Conservation (phyloP, 1,139 yeast genomes). For the Blastobotrys elegans region DNA sequence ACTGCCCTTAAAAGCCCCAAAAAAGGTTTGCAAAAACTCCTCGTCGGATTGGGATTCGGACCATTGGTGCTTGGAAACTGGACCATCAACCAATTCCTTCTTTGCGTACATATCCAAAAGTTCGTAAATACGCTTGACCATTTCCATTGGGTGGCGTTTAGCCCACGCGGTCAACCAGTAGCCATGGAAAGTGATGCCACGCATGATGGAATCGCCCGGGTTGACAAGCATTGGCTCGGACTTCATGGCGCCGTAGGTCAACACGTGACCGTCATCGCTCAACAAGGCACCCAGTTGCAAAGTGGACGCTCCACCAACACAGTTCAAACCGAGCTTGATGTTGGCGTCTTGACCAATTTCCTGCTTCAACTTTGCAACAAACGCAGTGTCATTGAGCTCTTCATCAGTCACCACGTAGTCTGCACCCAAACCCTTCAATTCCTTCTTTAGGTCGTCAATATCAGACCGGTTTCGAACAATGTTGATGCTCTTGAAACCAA, state of each 20-base stretch:
- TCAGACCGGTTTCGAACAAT: conserved; percentile 84
- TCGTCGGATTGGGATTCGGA: conserved; percentile 41
- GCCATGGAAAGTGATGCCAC: conserved; percentile 78
- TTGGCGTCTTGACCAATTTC: conserved; percentile 47
- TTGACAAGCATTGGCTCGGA: conserved; percentile 88
- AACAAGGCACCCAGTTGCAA: conserved; percentile 79
- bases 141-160: conserved; percentile 57
- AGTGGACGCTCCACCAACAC: conserved; percentile 87
- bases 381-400: conserved; percentile 64
- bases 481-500: conserved; percentile 78
- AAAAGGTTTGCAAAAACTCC: conserved; percentile 47
- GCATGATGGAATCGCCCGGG: conserved; percentile 83
- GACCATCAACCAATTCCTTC: conserved; percentile 58
- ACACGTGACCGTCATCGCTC: conserved; percentile 59
- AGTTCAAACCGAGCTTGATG: conserved; percentile 76
- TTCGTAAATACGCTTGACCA: conserved; percentile 53
- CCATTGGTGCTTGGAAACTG: conserved; percentile 46
- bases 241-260: conserved; percentile 97
- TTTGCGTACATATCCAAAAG: conserved; percentile 50
- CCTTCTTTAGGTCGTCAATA: conserved; percentile 55
- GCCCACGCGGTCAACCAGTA: conserved; percentile 89
- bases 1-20: conserved; percentile 43
- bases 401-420: conserved; percentile 90
- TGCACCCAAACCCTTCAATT: conserved; percentile 67
- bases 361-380: conserved; percentile 53